Base-by-base conservation (phyloP, 2,329 filamentous ascomycete species). In the Colletotrichum phormii region DNA sequence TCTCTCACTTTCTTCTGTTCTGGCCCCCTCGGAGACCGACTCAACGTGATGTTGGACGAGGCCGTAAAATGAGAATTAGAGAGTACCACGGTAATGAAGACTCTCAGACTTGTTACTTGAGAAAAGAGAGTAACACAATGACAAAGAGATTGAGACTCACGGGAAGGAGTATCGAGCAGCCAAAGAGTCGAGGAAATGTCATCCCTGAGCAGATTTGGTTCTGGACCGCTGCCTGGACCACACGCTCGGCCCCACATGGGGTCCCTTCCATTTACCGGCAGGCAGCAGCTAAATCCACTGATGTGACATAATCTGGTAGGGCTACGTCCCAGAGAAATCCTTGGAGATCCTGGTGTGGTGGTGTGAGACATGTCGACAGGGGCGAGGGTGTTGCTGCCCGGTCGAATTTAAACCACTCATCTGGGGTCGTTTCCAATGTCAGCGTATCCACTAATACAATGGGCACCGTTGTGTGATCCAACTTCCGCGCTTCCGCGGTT, bases 251-350 rank as follows among this genome's bases (percentile, higher is more conserved):
- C 29, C 62, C 62, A 64, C 33, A 22, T 22, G 33, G 24, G 51
- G 33, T 64, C 33, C 62, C 62, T 57, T 18, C 51, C 51, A 64
- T 64, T 57, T 64, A 57, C 33, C 51, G 62, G 51, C 62, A 64
- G 62, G 51, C 62, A 64, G 15, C 51, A n/a, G 33, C 31, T 6
- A 22, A 53, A 29, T 11, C 62, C 62, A 46, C 62, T 55, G 51
- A 64, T 42, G 53, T 64, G 62, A 64, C 51, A 64, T 64, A 64
- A 64, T 31, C 62, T 42, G 49, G 51, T 64, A 64, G 62, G 62
- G 62, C 62, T 64, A 64, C 62, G 62, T 55, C 62, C 62, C 62
- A 55, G 51, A 64, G 11, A 31, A 55, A 55, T 64, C 24, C 62
- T 55, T 64, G 62, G 24, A 42, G 15, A 29, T 24, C 51, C 18